Evolutionary conservation across 345 rosid genomes (phyloP).

Genomic region (Triadica sebifera): DNA sequence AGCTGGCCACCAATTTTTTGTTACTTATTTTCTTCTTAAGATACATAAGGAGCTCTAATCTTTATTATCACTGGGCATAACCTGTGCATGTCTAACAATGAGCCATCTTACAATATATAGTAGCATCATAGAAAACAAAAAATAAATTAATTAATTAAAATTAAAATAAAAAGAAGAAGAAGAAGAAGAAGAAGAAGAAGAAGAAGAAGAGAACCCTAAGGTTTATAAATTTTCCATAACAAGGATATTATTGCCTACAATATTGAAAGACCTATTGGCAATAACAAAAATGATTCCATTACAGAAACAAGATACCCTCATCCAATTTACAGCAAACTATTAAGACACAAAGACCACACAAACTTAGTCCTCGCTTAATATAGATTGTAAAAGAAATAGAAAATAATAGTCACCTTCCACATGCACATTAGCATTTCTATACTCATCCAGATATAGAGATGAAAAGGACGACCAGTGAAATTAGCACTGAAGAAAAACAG

Average conservation of each 20-base stretch:
- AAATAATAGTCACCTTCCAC: neutral
- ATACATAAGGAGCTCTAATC: neutral
- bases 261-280: no score
- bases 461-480: neutral
- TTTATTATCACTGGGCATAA: no score
- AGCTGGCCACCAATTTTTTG: neutral
- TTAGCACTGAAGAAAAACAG: neutral
- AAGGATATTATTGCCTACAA: neutral
- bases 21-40: neutral
- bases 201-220: neutral
- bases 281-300: no score
- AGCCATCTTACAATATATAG: conserved; percentile 7
- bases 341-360: neutral
- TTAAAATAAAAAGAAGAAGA: neutral
- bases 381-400: neutral
- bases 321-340: neutral
- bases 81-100: no score
- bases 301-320: no score
- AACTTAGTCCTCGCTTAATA: neutral
- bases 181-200: neutral
- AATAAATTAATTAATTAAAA: no score
- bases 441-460: neutral
- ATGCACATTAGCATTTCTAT: neutral
- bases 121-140: conserved; percentile 26
- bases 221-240: neutral